Evolutionary conservation across 192 early-diverging fungal species (phyloP).

Genomic region (Umbelopsis ramanniana): DNA sequence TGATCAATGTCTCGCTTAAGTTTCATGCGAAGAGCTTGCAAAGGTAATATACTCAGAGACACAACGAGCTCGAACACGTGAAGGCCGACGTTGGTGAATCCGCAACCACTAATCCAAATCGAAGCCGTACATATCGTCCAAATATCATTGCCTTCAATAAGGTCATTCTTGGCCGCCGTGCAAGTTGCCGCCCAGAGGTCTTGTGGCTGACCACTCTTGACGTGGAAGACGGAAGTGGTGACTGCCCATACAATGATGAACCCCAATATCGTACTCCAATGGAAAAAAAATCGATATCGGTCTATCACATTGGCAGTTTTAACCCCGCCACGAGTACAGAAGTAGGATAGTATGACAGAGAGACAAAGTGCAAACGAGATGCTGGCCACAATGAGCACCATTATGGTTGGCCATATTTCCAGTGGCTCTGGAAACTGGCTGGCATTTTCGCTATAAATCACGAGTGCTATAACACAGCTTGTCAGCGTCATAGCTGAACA

Average conservation of each 20-base stretch:
- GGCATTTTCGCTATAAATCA: neutral
- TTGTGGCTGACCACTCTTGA: neutral
- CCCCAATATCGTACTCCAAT: conserved; percentile 6
- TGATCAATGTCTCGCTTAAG: conserved; percentile 1
- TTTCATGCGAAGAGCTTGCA: neutral
- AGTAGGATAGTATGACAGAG: neutral
- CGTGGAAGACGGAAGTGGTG: neutral
- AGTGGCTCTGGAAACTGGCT: neutral
- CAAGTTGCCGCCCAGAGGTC: neutral
- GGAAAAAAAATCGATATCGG: conserved; percentile 7
- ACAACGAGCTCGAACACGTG: neutral
- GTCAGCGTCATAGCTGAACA: conserved; percentile 2
- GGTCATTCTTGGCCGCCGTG: neutral
- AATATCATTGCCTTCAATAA: neutral
- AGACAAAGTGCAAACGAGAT: conserved; percentile 10
- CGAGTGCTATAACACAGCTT: neutral
- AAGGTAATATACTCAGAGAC: neutral
- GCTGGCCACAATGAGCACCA: neutral
- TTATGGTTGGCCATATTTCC: conserved; percentile 16
- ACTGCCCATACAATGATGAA: conserved; percentile 16
- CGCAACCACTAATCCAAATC: conserved; percentile 9
- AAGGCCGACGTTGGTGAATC: conserved; percentile 2
- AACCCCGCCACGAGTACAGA: neutral
- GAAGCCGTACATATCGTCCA: conserved; percentile 10
- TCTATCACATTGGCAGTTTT: conserved; percentile 5